These are phyloP conservation scores for Verticillium longisporum DNA, from an alignment of 2,329 filamentous ascomycete genomes.

Conservation along the genomic window DNA sequence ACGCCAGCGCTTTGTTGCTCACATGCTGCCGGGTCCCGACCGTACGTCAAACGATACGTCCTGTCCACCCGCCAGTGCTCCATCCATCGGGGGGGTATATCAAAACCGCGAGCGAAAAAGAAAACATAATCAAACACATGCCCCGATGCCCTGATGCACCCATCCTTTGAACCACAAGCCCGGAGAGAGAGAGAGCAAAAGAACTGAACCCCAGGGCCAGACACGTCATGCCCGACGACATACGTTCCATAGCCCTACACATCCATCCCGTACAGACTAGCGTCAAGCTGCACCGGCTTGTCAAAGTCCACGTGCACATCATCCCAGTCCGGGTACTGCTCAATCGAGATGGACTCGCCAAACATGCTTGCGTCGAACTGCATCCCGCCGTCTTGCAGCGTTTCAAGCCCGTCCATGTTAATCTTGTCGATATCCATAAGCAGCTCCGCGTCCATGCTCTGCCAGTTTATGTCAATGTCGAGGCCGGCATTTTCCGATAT, in stretches of 20 bases:
- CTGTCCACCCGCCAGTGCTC: slow-evolving; percentile 3
- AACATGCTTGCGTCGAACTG: slow-evolving; percentile 16
- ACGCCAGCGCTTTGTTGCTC: slow-evolving; percentile 2
- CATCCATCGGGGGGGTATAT: not conserved
- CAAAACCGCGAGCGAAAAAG: not conserved
- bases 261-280: slow-evolving; percentile 27
- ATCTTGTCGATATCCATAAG: slow-evolving; percentile 34
- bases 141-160: not conserved
- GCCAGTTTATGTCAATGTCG: slow-evolving; percentile 47
- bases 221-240: slow-evolving; percentile 3
- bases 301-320: slow-evolving; percentile 42
- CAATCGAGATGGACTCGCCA: slow-evolving; percentile 8
- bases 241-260: slow-evolving; percentile 10
- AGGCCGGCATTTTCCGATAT: slow-evolving; percentile 47
- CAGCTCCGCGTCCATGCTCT: slow-evolving; percentile 38
- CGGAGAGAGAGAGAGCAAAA: not conserved
- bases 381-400: slow-evolving; percentile 3
- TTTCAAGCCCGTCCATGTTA: slow-evolving; percentile 20
- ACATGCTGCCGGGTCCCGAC: not conserved
- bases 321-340: slow-evolving; percentile 33
- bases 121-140: not conserved
- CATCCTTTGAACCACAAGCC: not conserved
- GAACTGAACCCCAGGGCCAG: too few relatives aligned
- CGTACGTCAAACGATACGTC: not conserved
- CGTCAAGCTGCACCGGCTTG: slow-evolving; percentile 48